Evolutionary conservation across 306 rosid species (phyloP).

Genomic region (Cicer pinnatifidum): DNA sequence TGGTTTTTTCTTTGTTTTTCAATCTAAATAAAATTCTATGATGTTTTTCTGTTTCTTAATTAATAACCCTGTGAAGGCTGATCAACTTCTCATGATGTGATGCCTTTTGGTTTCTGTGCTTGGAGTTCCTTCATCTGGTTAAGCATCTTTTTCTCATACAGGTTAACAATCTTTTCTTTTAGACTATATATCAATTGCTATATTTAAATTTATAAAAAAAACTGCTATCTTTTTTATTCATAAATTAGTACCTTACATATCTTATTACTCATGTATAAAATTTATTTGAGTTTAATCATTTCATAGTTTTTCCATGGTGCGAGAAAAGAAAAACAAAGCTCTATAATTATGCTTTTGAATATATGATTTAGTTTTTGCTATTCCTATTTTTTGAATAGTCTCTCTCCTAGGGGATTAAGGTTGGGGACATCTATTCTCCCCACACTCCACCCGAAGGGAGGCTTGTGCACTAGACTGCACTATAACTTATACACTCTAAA

Average conservation of each 20-base stretch:
- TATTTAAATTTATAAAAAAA: not conserved
- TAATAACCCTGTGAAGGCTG: slow-evolving; percentile 19
- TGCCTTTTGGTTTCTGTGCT: slow-evolving; percentile 28
- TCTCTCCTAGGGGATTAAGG: not conserved
- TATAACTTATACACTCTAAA: no score
- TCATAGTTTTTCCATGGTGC: not conserved
- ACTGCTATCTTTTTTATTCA: not conserved
- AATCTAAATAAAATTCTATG: slow-evolving; percentile 11
- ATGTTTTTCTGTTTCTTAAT: slow-evolving; percentile 14
- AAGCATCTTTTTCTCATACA: slow-evolving; percentile 24
- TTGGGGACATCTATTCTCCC: not conserved
- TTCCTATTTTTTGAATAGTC: not conserved
- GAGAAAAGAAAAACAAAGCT: not conserved
- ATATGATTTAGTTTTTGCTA: not conserved
- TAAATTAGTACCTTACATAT: not conserved
- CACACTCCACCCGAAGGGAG: not conserved
- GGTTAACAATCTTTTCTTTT: not conserved
- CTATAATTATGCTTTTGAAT: not conserved
- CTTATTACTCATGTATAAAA: not conserved
- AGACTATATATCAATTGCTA: not conserved
- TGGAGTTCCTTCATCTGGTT: slow-evolving; percentile 44
- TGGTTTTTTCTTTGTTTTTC: not conserved
- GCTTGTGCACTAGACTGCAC: no score
- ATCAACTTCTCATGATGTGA: slow-evolving; percentile 40
- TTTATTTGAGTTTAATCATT: slow-evolving; percentile 1